Base-by-base conservation (phyloP, 306 rosid genomes). In the Trifolium fragiferum region DNA sequence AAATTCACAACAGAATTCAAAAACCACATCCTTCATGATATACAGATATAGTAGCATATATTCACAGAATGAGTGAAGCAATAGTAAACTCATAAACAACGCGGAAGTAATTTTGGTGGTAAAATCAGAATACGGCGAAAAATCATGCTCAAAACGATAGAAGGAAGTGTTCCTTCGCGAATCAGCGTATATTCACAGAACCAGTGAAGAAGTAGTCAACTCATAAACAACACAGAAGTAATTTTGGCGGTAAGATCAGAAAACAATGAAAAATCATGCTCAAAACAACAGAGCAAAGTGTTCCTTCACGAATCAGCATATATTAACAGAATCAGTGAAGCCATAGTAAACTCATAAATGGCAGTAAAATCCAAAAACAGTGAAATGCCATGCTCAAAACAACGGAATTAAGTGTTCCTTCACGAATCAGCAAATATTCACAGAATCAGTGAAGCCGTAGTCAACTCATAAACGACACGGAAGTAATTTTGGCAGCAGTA, bases 1-100 rank as follows among this genome's bases (percentile, higher is more conserved):
- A 64, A 61, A 37, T 43, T 43, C 49, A 40, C 72, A 68, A 21
- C 7, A 41, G 72, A 51, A 61, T 50, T 80, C 53, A 1, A 38
- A 51, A 50, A 38, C 20, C 69, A 46, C 19, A 32, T 43, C 37
- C 20, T 53, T 15, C 73, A 15, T 13, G 41, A 32, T n/a, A 4
- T 27, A 11, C 3, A 32, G 2, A 65, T 18, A 21, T 7, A n/a
- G 44, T 64, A 30, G 33, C 33, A 30, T 30, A 15, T 20, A 67
- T 30, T 32, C 61, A 68, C 63, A 68, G 9, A 57, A 68, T 14
- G 54, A 68, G 12, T 16, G 30, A 80, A 32, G 47, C 47, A 57
- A 58, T 19, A 43, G 19, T 6, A 20, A 53, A 53, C 41, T 44
- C 46, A 33, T 20, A 55, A 19, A 12, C 37, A 2, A 58, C 5